Base-by-base conservation (phyloP, 1,284 basidiomycete species). In the Ceratobasidium sp. region DNA sequence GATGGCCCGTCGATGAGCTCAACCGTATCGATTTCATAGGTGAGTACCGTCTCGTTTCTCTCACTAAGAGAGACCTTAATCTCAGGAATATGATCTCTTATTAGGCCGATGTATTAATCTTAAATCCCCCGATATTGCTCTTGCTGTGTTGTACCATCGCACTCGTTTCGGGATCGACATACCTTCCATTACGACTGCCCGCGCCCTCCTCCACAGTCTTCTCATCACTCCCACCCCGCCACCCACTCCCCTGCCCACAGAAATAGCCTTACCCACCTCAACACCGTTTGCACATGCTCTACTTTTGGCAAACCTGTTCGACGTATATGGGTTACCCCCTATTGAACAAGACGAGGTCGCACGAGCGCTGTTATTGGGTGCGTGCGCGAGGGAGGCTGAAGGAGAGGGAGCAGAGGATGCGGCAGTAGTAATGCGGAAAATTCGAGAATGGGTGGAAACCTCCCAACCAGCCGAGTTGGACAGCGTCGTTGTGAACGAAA, bases 161-260 rank as follows among this genome's bases (percentile, higher is more conserved):
- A 73, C 74, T 22, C 76, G 75, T 51, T 79, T 76, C 73, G 79
- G 77, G 0, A 62, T 79, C 17, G 78, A 78, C n/a, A 64, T 79
- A 8, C 75, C 76, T 6, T 73, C 71, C 24, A 53, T 79, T 19
- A 44, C 56, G 0, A 72, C 74, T 6, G 79, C 78, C 15, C 78
- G 79, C 2, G 77, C 77, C 9, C 76, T 79, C 29, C 73, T 79
- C 3, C 75, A 73, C 50, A 50, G 72, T 59, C 64, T 79, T 57
- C 63, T 77, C 33, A 33, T 72, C 41, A 33, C 63, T 33, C 48
- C 47, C 54, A 33, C 41, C 15, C 57, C 69, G 14, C 56, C 69
- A 11, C n/a, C 48, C 14, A 45, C 69, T 27, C 69, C 69, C 8
- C 69, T 72, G 27, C 69, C 69, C 17, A 47, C 50, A 6, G 44